Percentiles rank a stretch among this genome's conserved stretches.
phyloP scores from a whole-genome alignment of 768 basidiomycete genomes.

The Dentipellis sp. region DNA sequence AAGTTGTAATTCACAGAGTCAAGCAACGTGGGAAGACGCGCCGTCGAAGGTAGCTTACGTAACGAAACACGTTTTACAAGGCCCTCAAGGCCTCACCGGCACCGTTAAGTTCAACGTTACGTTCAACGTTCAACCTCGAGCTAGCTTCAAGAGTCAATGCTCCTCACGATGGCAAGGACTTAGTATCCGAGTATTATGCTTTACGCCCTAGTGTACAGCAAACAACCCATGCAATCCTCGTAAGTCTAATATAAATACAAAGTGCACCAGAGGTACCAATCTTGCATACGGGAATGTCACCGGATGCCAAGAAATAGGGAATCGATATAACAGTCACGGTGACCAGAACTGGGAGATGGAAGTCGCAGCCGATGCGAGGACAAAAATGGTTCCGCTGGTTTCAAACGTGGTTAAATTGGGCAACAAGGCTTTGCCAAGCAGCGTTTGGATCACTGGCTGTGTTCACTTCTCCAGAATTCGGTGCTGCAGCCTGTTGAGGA shows the following conservation, averaged over 20 bases:
- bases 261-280: not conserved
- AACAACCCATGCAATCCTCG: not conserved
- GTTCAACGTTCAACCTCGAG: no score
- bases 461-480: constrained; percentile 10
- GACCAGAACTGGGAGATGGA: not conserved
- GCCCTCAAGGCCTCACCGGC: no score
- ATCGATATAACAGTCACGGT: not conserved
- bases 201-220: not conserved
- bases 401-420: constrained; percentile 15
- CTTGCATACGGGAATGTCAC: not conserved
- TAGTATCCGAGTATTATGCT: no score
- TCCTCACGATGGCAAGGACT: no score
- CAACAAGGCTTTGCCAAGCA: constrained; percentile 15
- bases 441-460: constrained; percentile 10
- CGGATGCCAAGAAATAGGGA: not conserved
- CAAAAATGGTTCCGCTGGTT: not conserved
- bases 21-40: no score
- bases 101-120: no score
- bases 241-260: not conserved
- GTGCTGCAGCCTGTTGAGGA: not conserved
- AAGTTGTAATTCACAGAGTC: no score
- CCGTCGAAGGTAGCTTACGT: no score
- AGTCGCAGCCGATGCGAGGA: not conserved
- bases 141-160: no score
- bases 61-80: no score